Evolutionary conservation across 2,329 filamentous ascomycete genomes (phyloP).

Genomic region (Fusarium compactum): DNA sequence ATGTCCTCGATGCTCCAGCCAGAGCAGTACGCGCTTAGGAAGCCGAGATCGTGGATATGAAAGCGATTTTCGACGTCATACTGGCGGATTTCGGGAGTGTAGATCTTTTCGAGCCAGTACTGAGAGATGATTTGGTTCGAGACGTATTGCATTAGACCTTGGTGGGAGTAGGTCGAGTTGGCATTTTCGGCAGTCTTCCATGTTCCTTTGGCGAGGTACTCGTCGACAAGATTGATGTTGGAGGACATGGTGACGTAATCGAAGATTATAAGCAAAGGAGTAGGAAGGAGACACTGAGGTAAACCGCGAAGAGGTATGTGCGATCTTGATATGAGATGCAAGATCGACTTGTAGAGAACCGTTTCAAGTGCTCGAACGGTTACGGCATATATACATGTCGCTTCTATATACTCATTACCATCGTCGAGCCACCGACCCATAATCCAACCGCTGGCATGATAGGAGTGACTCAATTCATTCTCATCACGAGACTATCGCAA

Average conservation of each 20-base stretch:
- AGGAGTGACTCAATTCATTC: background rate
- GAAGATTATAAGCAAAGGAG: too few species aligned
- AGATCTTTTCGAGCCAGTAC: conserved; percentile 44
- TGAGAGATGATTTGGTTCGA: conserved; percentile 43
- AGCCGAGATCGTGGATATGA: conserved; percentile 44
- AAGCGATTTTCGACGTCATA: conserved; percentile 40
- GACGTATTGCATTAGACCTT: conserved; percentile 44
- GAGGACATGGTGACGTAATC: conserved; percentile 12
- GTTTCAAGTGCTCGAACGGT: fast-evolving
- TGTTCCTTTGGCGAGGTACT: conserved; percentile 40
- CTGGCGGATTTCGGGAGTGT: conserved; percentile 36
- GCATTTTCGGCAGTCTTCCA: conserved; percentile 44
- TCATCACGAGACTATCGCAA: background rate
- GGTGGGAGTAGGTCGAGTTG: conserved; percentile 45
- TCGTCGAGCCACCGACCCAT: background rate
- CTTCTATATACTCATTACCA: background rate
- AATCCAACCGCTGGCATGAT: conserved; percentile 10
- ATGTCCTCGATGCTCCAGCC: conserved; percentile 45
- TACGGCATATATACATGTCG: background rate
- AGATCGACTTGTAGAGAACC: background rate
- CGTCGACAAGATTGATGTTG: conserved; percentile 36
- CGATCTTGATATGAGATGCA: background rate
- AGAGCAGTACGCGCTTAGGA: conserved; percentile 43
- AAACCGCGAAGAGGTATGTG: fast-evolving
- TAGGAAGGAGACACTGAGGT: background rate